phyloP scores from a whole-genome alignment of 2,329 filamentous ascomycete genomes.

The Neofusicoccum ribis region DNA sequence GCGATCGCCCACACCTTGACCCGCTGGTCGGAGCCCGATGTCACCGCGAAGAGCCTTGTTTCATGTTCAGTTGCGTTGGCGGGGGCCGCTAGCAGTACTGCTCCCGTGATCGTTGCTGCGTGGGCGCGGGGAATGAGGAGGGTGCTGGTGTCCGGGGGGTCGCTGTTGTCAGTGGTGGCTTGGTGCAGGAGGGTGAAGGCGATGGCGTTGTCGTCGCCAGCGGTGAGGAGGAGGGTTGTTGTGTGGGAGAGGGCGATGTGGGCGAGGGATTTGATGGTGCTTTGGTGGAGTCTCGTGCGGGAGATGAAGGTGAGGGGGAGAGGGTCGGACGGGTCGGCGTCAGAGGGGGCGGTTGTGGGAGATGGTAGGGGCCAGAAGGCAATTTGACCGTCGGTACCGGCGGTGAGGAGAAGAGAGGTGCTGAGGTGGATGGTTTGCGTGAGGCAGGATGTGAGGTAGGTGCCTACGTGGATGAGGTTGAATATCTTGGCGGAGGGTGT shows the following conservation, averaged over 20 bases:
- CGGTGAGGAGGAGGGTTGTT: conserved; percentile 63
- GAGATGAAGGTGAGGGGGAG: background rate
- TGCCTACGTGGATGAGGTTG: conserved; percentile 36
- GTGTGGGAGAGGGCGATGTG: conserved; percentile 29
- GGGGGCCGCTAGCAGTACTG: conserved; percentile 42
- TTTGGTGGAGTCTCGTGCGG: conserved; percentile 69
- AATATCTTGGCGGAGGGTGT: conserved; percentile 30
- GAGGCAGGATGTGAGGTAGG: conserved; percentile 62
- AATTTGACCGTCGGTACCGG: conserved; percentile 79
- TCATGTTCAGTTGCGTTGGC: background rate
- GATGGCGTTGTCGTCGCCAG: conserved; percentile 86
- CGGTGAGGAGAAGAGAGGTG: conserved; percentile 57
- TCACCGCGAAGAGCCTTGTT: conserved; percentile 30
- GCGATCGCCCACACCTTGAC: conserved; percentile 49
- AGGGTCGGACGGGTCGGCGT: background rate
- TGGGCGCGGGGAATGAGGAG: conserved; percentile 61
- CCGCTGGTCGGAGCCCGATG: conserved; percentile 50
- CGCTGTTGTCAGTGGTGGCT: conserved; percentile 17
- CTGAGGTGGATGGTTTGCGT: conserved; percentile 59
- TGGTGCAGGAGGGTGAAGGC: conserved; percentile 53
- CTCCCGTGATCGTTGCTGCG: conserved; percentile 66
- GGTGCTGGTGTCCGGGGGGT: conserved; percentile 26
- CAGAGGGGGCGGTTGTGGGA: background rate
- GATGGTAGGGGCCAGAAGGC: conserved; percentile 56
- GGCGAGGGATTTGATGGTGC: conserved; percentile 66